Evolutionary conservation across 2,329 filamentous ascomycete genomes (phyloP).

Genomic region (Cercospora sp.): DNA sequence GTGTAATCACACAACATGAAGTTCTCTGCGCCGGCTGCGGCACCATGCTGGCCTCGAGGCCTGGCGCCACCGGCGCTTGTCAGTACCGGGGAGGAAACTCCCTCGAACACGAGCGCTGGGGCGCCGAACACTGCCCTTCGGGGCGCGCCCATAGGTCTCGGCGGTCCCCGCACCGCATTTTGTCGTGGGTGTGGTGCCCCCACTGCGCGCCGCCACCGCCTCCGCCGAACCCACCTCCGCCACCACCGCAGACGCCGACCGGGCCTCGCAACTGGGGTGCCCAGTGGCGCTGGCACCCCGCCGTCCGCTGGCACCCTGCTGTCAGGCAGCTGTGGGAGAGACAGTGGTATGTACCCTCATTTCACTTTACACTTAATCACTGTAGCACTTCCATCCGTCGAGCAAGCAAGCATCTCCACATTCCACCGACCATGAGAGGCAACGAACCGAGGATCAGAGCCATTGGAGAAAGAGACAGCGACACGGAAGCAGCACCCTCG

Average conservation of each 20-base stretch:
- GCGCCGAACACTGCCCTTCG: not conserved
- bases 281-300: not conserved
- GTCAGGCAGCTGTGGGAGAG: not conserved
- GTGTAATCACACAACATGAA: not conserved
- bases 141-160: not conserved
- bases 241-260: not conserved
- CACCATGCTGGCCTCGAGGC: not conserved
- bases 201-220: not conserved
- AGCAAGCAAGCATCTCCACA: slow-evolving; percentile 6
- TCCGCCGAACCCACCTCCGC: not conserved
- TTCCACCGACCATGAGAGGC: not conserved
- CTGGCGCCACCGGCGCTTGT: not conserved
- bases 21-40: not conserved
- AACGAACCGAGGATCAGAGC: not conserved
- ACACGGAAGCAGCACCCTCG: not conserved
- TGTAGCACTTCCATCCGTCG: not conserved
- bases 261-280: not conserved
- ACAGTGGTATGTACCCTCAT: not conserved
- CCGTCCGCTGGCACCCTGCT: not conserved
- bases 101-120: not conserved
- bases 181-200: not conserved
- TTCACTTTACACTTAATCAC: not conserved
- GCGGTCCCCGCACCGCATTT: not conserved
- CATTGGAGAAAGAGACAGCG: not conserved
- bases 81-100: not conserved